Base-by-base conservation (phyloP, 2,329 filamentous ascomycete species). In the Coniosporium uncinatum region DNA sequence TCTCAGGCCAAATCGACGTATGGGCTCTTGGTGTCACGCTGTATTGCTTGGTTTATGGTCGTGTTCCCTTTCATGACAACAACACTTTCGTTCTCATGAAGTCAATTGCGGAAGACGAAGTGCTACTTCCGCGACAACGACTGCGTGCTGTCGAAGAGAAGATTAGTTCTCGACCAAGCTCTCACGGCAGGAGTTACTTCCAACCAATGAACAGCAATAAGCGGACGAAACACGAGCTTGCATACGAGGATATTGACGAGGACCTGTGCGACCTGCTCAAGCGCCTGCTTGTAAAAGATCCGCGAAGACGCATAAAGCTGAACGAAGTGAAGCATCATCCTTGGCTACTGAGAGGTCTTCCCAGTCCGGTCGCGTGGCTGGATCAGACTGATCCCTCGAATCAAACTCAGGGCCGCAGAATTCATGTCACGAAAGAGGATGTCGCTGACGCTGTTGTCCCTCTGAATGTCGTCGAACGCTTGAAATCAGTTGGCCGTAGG, bases 11-110 rank as follows among this genome's bases (percentile, higher is more conserved):
- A 53, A 95, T 98, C 51, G 93, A 98, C 56, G 83, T 98, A 14
- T 98, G 93, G 93, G 95, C 93, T 11, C 73, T 98, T 18, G 93
- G 93, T 18, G 88, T 98, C 17, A 98, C 93, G 0, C 76, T 98
- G 2, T 98, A 96, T 64, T 95, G 91, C 56, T 81, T 98, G 60
- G 81, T 98, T 42, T 98, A 85, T 58, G 93, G 89, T 14, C 87
- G 93, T 40, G 87, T 96, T 32, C 93, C 93, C 0, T 98, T 97
- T 57, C 76, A 94, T 51, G 89, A 89, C 38, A 84, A 93, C 56
- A 90, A 94, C 52, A 88, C 95, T 53, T 96, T 85, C 59, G 85
- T 87, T 46, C 84, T 98, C 69, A 96, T 96, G 69, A 80, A 82
- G 49, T 85, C 85, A 49, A 96, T 98, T 50, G 90, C 89, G 14